Evolutionary conservation across 257 asterid genomes (phyloP), one percentile per base, ranked within the genome.

Genomic region (Cordia subcordata): DNA sequence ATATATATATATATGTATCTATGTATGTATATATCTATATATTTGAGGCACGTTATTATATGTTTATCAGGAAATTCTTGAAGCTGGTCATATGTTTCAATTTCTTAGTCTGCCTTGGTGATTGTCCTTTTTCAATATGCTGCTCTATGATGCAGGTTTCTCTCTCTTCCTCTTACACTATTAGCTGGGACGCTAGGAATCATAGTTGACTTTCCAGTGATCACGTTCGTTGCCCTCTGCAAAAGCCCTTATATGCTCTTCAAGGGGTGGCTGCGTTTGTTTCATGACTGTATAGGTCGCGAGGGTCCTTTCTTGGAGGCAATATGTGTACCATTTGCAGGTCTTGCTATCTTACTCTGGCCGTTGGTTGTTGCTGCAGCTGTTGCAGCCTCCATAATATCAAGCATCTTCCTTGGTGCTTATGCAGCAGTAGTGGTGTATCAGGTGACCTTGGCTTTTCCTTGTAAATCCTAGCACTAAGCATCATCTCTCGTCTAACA

Each of bases 221-320:
- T 93, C 74, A 74, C 87, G 1, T 15, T 81, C 22, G 63, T 85
- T 55, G 96, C 99, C 58, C 13, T 79, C 27, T 80, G 58, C 65
- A 93, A 93, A 85, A 72, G 82, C 73, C 86, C 86, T n/a, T 82
- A 74, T 82, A 88, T 93, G 99, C 81, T 93, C 46, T 56, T 85
- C 70, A 86, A 89, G 72, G 97, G 99, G 20, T 93, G 96, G 99
- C 84, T 75, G 52, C 96, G 97, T 23, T 68, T 93, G 70, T 81
- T 86, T 78, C 99, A 93, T 5, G 99, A 89, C 58, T 93, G 97
- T 75, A 76, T 93, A 27, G 99, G 99, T n/a, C 84, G 96, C 33
- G 97, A 93, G 67, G 97, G 99, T 21, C 99, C 96, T 11, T 93
- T 93, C 74, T 70, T 93, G 86, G 97, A 93, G 87, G 81, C 97